A percentile compares a stretch with the other conserved stretches of the same genome.
Conservation (phyloP, 2,329 filamentous ascomycete species). For the Chaetomium strumarium region DNA sequence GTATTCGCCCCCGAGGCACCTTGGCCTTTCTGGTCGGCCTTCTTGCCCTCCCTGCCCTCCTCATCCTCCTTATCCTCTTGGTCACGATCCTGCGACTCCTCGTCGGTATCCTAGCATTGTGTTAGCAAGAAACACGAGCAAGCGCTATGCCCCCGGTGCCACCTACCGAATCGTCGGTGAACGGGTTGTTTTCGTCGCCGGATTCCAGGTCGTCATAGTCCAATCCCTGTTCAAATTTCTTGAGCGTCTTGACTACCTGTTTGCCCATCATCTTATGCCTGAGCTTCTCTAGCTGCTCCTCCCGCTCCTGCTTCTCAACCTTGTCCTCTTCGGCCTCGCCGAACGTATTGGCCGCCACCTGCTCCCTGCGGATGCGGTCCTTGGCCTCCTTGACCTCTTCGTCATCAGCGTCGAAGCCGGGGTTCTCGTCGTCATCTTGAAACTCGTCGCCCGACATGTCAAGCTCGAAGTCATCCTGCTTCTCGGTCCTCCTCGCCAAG, state of each 20-base stretch:
- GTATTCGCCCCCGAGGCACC: slow-evolving; percentile 50
- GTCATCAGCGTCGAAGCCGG: slow-evolving; percentile 71
- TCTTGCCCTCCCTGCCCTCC: slow-evolving; percentile 52
- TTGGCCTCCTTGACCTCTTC: slow-evolving; percentile 71
- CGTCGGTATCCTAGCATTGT: slow-evolving; percentile 46
- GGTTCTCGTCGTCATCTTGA: slow-evolving; percentile 80
- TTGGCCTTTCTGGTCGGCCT: slow-evolving; percentile 46
- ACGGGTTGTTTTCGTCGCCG: slow-evolving; percentile 33
- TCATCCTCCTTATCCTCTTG: slow-evolving; percentile 56
- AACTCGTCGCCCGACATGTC: slow-evolving; percentile 69
- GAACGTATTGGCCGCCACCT: slow-evolving; percentile 83
- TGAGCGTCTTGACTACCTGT: slow-evolving; percentile 70
- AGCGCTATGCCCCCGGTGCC: background rate
- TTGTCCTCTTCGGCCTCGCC: slow-evolving; percentile 62
- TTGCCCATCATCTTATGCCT: slow-evolving; percentile 68
- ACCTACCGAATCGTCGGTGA: slow-evolving; percentile 32
- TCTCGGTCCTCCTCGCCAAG: slow-evolving; percentile 56
- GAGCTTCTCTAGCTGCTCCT: slow-evolving; percentile 59
- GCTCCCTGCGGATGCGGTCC: slow-evolving; percentile 69
- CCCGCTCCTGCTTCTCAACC: slow-evolving; percentile 69
- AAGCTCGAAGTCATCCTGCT: slow-evolving; percentile 64
- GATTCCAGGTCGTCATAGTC: slow-evolving; percentile 74
- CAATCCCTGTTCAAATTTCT: slow-evolving; percentile 78
- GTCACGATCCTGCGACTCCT: slow-evolving; percentile 49
- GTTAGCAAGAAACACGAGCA: slow-evolving; percentile 1